phyloP scores from a whole-genome alignment of 495 filamentous ascomycete genomes.

The Pyrenopolyporus hunteri region DNA sequence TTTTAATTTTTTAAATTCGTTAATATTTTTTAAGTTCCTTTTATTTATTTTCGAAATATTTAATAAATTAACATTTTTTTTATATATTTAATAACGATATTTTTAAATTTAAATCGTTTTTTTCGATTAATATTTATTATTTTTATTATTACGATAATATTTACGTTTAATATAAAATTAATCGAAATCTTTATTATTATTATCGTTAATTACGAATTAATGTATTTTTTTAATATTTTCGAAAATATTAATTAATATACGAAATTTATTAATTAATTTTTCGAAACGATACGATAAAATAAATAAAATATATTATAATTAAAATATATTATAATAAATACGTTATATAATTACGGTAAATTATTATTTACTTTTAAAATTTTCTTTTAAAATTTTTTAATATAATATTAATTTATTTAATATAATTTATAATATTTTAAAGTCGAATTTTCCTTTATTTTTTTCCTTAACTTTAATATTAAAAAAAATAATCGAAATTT shows the following conservation, averaged over 20 bases:
- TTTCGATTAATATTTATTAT: slow-evolving; percentile 1
- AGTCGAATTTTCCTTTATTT: too few relatives aligned
- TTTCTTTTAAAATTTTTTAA: slow-evolving; percentile 1
- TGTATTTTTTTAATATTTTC: background rate
- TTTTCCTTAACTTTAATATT: too few relatives aligned
- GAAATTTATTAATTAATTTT: background rate
- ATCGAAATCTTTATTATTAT: slow-evolving; percentile 1
- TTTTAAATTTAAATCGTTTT: background rate
- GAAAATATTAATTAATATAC: background rate
- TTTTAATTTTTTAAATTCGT: background rate
- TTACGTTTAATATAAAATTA: slow-evolving; percentile 4
- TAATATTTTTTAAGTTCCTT: background rate
- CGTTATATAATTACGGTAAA: background rate
- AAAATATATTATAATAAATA: background rate
- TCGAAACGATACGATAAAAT: slow-evolving; percentile 2
- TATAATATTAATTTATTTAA: background rate
- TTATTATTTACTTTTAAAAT: slow-evolving; percentile 4
- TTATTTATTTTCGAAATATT: background rate
- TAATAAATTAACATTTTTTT: background rate
- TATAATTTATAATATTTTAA: background rate
- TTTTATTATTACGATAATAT: slow-evolving; percentile 5
- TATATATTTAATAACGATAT: slow-evolving; percentile 1
- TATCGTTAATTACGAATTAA: slow-evolving; percentile 1
- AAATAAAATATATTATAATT: slow-evolving; percentile 14
- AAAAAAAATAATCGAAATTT: too few relatives aligned